phyloP scores from a whole-genome alignment of 1,284 basidiomycete genomes.

The Vanrija humicola region DNA sequence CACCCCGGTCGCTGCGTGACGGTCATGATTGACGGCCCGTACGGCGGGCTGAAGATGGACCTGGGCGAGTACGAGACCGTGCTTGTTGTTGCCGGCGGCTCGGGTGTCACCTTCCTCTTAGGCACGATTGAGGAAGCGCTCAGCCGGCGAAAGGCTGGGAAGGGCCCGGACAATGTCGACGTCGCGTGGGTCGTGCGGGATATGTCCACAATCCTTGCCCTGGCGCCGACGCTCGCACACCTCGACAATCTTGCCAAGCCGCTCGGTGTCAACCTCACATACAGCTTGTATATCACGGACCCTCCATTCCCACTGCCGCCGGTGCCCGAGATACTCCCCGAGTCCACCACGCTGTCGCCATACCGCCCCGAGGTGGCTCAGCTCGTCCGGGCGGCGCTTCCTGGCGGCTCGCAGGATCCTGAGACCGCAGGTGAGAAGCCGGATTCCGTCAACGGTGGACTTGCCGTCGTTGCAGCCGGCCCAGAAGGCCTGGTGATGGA shows the following conservation, averaged over 20 bases:
- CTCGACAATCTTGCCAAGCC: constrained; percentile 20
- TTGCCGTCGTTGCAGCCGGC: constrained; percentile 43
- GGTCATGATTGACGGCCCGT: constrained; percentile 44
- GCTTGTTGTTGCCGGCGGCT: constrained; percentile 42
- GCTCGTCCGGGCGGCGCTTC: constrained; percentile 33
- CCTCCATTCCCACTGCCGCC: constrained; percentile 30
- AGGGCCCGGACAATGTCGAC: constrained; percentile 24
- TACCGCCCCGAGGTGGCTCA: constrained; percentile 37
- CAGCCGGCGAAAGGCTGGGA: constrained; percentile 18
- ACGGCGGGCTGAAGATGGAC: constrained; percentile 41
- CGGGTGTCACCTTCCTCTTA: constrained; percentile 43
- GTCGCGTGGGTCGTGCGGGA: constrained; percentile 43
- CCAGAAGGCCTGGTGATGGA: constrained; percentile 42
- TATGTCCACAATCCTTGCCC: constrained; percentile 33
- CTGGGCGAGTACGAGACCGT: constrained; percentile 32
- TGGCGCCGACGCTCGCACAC: constrained; percentile 32
- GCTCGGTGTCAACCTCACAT: constrained; percentile 20
- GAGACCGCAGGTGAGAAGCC: no score
- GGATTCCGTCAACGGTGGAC: constrained; percentile 21
- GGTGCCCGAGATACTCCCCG: constrained; percentile 17
- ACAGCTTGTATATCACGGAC: constrained; percentile 37
- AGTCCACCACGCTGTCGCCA: constrained; percentile 27
- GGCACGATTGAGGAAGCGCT: constrained; percentile 42
- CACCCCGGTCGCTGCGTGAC: constrained; percentile 34
- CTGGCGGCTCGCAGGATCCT: constrained; percentile 1